These are phyloP conservation scores for Cystobasidium tubakii DNA, from an alignment of 768 basidiomycete species.

Conservation along the genomic window DNA sequence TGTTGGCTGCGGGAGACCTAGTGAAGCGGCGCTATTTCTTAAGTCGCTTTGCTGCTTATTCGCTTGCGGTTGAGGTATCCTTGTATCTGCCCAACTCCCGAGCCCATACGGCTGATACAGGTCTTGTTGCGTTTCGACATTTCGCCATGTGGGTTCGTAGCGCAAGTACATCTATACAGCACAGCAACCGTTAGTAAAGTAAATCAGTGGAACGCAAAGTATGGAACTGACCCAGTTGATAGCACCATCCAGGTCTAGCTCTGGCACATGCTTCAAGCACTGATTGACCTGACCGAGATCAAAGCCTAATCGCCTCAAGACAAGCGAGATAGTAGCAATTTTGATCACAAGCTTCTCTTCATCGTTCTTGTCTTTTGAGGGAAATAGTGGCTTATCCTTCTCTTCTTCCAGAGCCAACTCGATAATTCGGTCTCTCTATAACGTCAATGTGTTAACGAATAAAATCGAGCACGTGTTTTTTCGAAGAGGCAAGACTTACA, in stretches of 20 bases:
- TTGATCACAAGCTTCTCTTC: constrained; percentile 67
- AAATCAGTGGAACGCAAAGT: background rate
- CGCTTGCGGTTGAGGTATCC: background rate
- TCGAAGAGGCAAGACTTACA: background rate
- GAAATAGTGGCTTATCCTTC: constrained; percentile 5
- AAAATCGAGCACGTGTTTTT: background rate
- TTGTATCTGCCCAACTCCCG: background rate
- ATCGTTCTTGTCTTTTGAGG: constrained; percentile 51
- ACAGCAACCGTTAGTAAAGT: background rate
- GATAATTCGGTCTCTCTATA: constrained; percentile 21
- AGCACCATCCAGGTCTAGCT: constrained; percentile 77
- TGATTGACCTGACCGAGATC: constrained; percentile 62
- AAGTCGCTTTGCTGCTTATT: background rate
- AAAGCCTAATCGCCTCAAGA: constrained; percentile 72
- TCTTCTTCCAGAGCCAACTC: constrained; percentile 10
- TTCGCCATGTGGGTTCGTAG: background rate
- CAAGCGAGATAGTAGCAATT: constrained; percentile 73
- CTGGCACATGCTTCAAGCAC: constrained; percentile 62
- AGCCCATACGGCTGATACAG: background rate
- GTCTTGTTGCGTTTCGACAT: background rate
- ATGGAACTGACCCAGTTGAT: constrained; percentile 68
- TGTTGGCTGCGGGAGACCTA: too few species aligned
- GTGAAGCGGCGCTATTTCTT: background rate
- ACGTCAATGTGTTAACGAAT: background rate
- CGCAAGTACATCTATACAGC: background rate